Base-by-base conservation (phyloP, 164 flowering plant species). In the Santalum album region DNA sequence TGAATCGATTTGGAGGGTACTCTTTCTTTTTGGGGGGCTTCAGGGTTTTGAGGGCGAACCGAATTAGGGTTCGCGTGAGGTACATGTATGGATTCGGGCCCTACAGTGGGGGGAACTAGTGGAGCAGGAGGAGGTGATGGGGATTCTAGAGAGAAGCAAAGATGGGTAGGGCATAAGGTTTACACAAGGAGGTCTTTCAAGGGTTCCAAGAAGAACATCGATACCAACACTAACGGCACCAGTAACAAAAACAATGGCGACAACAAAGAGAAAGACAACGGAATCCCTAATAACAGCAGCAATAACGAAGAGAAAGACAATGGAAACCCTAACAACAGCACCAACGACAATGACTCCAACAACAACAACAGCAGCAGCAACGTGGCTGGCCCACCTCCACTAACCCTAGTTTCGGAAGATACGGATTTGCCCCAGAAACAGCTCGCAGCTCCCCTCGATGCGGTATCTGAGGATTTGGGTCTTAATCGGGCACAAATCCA, bases 21-120 rank as follows among this genome's bases (percentile, higher is more conserved):
- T n/a, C n/a, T 16, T 20, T n/a, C 35, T 9, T 25, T 24, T 34
- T 26, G 23, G 18, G 32, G 15, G 32, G 18, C 18, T 24, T 56
- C 9, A 9, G 24, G 34, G 34, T 29, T 9, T 29, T 29, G 34
- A n/a, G n/a, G n/a, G n/a, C n/a, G n/a, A 27, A 7, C 11, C 17
- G 39, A 25, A 18, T 49, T 57, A 49, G 63, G 72, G 65, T 45
- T 64, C 67, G n/a, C n/a, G 34, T 22, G 56, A 40, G 61, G 32
- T 75, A 55, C 73, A 71, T 80, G 85, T 69, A 90, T 90, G 97
- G 94, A 84, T 63, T 80, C 96, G 43, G 88, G 68, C 73, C 64
- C 78, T 25, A 54, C 72, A 65, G 71, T 69, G 42, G 72, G 75
- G 35, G 71, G 65, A 11, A 62, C 26, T 2, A 69, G 62, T 14